Evolutionary conservation across 2,329 filamentous ascomycete genomes (phyloP).

Genomic region (Lecanosticta acicola): DNA sequence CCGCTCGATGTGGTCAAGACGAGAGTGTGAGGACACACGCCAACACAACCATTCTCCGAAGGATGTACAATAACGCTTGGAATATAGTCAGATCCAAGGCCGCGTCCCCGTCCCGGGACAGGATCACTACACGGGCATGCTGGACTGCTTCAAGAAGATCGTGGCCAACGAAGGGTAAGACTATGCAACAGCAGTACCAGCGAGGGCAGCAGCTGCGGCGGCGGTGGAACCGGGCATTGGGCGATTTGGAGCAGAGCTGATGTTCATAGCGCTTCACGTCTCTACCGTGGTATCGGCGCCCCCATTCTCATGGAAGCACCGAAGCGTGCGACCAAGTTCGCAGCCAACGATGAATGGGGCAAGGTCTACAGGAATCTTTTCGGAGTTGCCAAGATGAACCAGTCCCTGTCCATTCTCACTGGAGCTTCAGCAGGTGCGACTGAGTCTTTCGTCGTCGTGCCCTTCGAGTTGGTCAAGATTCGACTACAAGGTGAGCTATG

Average conservation of each 20-base stretch:
- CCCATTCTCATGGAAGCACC: conserved; percentile 97
- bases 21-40: conserved; percentile 64
- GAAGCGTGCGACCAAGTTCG: conserved; percentile 95
- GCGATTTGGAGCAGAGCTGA: conserved; percentile 1
- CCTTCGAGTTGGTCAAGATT: conserved; percentile 98
- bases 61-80: conserved; percentile 10
- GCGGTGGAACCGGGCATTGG: background rate
- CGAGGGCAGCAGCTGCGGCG: background rate
- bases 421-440: conserved; percentile 93
- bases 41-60: background rate
- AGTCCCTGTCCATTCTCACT: conserved; percentile 84
- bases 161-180: conserved; percentile 86
- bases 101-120: conserved; percentile 56
- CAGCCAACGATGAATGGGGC: conserved; percentile 98
- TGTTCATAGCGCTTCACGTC: conserved; percentile 57
- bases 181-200: background rate
- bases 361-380: conserved; percentile 86
- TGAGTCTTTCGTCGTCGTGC: conserved; percentile 93
- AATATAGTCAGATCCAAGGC: conserved; percentile 51
- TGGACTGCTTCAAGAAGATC: conserved; percentile 98
- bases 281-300: conserved; percentile 92
- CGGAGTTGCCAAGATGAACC: conserved; percentile 79
- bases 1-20: conserved; percentile 98
- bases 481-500: conserved; percentile 61
- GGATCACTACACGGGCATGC: conserved; percentile 91